These are phyloP conservation scores for Paraphoma sp. DNA, from an alignment of 2,329 filamentous ascomycete species.

Conservation along the genomic window DNA sequence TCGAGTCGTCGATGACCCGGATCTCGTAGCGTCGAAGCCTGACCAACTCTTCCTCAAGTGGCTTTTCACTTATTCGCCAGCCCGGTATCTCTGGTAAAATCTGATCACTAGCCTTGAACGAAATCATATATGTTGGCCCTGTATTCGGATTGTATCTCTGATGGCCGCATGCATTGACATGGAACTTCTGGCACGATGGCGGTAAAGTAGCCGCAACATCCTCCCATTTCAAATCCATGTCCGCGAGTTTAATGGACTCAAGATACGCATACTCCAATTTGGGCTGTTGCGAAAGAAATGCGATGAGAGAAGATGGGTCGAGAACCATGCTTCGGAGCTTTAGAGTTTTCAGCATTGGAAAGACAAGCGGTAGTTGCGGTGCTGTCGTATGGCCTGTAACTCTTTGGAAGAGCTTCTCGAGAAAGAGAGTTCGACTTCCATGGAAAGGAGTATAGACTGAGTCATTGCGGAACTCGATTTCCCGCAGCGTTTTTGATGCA, in stretches of 20 bases:
- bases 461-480: neutral
- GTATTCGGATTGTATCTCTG: neutral
- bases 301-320: neutral
- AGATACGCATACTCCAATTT: neutral
- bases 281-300: neutral
- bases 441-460: neutral
- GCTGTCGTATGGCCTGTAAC: neutral
- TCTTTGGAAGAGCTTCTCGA: neutral
- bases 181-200: neutral
- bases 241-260: neutral
- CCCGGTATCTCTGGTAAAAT: too few species aligned
- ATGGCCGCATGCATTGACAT: neutral
- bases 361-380: neutral
- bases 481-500: neutral
- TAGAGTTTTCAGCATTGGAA: neutral
- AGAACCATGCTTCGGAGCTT: neutral
- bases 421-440: neutral
- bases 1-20: too few species aligned
- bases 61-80: too few species aligned
- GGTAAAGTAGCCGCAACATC: neutral
- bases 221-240: neutral
- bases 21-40: too few species aligned
- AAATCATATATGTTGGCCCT: too few species aligned
- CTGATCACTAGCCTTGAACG: too few species aligned
- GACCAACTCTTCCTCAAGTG: too few species aligned